Evolutionary conservation across 306 rosid genomes (phyloP), one percentile per base, ranked within the genome.

Genomic region (Dryas alaskensis): DNA sequence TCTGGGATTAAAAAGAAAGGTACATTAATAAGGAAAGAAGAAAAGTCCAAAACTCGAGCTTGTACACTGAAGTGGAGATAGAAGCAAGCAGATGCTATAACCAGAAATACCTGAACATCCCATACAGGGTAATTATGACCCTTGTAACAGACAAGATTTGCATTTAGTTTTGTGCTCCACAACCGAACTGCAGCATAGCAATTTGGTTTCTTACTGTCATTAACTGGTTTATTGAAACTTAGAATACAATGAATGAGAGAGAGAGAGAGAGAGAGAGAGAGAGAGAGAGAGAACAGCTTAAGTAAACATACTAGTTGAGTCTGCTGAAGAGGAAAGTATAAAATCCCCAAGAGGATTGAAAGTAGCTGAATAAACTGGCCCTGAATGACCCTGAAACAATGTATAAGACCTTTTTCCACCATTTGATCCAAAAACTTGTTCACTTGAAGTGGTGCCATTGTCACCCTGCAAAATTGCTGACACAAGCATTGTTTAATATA

Each of bases 81-180:
- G 22, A 72, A 16, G 37, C 45, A 59, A 46, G 58, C 49, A 72
- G 63, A 45, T 57, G 57, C 76, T 60, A 57, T 48, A 45, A 79
- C 51, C 63, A 50, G 45, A 71, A 72, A 39, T 86, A 92, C 99
- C 92, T 90, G 96, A 82, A 94, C 99, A 88, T 94, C 99, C 99
- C 99, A 94, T 58, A 92, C 97, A 37, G 97, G 99, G 78, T 94
- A 92, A 85, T 94, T 94, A 84, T 94, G 97, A 81, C 97, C 99
- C 89, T 90, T 94, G 79, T 92, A 94, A 87, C 97, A 94, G 81
- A 94, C 99, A 74, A 94, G 97, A 84, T 90, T 94, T 74, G 93
- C 87, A 73, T 88, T 87, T 67, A 92, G 86, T 67, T 87, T 86
- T 52, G 96, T 87, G 93, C 92, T 94, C 99, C 97, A 94, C 67